Evolutionary conservation across 1,139 yeast species (phyloP).

Genomic region (Hyphopichia wangnamkhiaoensis): DNA sequence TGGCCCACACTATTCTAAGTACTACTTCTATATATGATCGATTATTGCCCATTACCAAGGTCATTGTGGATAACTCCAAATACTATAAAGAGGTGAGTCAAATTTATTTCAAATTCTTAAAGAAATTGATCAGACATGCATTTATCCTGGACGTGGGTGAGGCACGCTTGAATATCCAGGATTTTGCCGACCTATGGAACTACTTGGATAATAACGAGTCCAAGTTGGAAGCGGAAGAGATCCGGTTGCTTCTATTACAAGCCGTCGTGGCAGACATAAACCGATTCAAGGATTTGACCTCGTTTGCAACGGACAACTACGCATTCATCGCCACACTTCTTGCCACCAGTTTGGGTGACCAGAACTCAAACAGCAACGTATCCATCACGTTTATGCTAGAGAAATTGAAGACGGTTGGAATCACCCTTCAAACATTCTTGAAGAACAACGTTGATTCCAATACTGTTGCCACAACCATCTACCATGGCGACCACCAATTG

Average conservation of each 20-base stretch:
- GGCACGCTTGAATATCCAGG: conserved; percentile 10
- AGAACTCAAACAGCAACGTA: background rate
- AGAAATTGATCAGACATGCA: conserved; percentile 25
- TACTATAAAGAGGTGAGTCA: conserved; percentile 38
- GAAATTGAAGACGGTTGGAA: conserved; percentile 34
- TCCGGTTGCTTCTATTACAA: conserved; percentile 18
- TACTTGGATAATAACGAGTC: conserved; percentile 10
- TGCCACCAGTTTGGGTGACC: background rate
- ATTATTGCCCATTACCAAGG: conserved; percentile 25
- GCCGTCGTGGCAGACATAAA: conserved; percentile 4
- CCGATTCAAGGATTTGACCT: background rate
- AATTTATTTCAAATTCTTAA: conserved; percentile 30
- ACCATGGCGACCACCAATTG: background rate
- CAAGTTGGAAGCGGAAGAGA: conserved; percentile 11
- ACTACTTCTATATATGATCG: conserved; percentile 8
- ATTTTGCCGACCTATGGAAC: conserved; percentile 20
- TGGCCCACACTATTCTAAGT: conserved; percentile 15
- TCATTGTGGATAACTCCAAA: conserved; percentile 34
- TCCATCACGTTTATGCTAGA: conserved; percentile 19
- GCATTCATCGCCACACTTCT: background rate
- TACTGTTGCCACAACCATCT: background rate
- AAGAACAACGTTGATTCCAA: conserved; percentile 1
- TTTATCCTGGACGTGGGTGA: conserved; percentile 7
- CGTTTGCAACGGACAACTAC: background rate
- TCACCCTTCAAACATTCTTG: conserved; percentile 15